Evolutionary conservation across 1,284 basidiomycete genomes (phyloP), one percentile per base, ranked within the genome.

Genomic region (Porodaedalea pini): DNA sequence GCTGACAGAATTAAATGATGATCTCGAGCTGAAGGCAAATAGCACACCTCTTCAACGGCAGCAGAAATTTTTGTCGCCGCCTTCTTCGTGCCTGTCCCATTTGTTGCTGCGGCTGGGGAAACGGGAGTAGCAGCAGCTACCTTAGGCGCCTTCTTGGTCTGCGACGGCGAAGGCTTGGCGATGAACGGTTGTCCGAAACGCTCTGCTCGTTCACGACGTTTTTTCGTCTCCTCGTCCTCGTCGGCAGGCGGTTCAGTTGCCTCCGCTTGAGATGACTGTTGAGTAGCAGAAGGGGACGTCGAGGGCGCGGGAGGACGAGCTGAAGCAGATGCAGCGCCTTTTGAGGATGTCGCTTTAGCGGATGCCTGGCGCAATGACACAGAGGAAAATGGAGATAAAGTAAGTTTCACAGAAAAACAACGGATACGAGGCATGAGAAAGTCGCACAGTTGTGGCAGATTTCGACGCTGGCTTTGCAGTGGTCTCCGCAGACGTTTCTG

Each of bases 151-250:
- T 48, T 41, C 39, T 17, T 37, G 3, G 32, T 23, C 45, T 40
- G 41, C 8, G 39, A 43, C 40, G 15, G 62, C 29, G 43, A 64
- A 4, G 73, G 64, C 53, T 81, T 78, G n/a, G n/a, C n/a, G 3
- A 87, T 79, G 8, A 85, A 61, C 1, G 85, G 78, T n/a, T 86
- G 80, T 21, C 82, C 82, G 63, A 89, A 89, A 10, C 86, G 81
- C 25, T 75, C 83, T 1, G 86, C 86, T 31, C 86, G 82, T 44
- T 75, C 74, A 64, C 73, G 82, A 55, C 82, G 81, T 63, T 77
- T 85, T 62, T 80, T 82, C 7, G 75, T 67, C 58, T 87, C 85
- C 27, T 74, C 65, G 47, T 83, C 81, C 31, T 64, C 66, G 1
- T 64, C 63, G 2, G 64, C 29, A 32, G 61, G 45, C 1, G 63